These are phyloP conservation scores for Candida namnaoensis DNA, from an alignment of 805 yeast genomes.

Conservation along the genomic window DNA sequence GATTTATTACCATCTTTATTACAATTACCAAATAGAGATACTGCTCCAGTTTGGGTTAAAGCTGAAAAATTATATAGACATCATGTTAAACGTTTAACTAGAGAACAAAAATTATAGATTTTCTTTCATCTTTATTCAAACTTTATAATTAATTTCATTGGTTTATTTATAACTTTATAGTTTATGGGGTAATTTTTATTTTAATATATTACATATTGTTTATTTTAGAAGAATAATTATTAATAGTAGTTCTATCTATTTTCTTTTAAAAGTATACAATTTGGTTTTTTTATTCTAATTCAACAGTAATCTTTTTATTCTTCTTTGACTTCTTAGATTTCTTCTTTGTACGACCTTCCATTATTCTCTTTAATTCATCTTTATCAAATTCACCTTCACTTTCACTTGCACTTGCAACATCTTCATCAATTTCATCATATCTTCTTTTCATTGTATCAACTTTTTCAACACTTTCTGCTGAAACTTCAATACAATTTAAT, in stretches of 20 bases:
- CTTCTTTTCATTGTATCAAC: slow-evolving; percentile 59
- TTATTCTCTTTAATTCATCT: slow-evolving; percentile 50
- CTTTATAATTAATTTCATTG: too few relatives aligned
- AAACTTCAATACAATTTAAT: slow-evolving; percentile 73
- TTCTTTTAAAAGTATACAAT: too few relatives aligned
- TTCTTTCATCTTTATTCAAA: background rate
- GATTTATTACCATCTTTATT: slow-evolving; percentile 87
- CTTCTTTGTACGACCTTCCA: slow-evolving; percentile 34
- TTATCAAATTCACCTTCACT: slow-evolving; percentile 75
- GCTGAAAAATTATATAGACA: slow-evolving; percentile 79
- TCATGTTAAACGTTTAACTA: slow-evolving; percentile 68
- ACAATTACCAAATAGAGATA: slow-evolving; percentile 71
- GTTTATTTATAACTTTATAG: too few relatives aligned
- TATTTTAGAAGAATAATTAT: too few relatives aligned
- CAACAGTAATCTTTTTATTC: slow-evolving; percentile 41
- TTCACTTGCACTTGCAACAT: slow-evolving; percentile 46
- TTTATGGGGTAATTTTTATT: background rate
- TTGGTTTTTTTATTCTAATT: slow-evolving; percentile 50
- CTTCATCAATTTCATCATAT: slow-evolving; percentile 25
- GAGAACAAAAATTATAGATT: slow-evolving; percentile 33
- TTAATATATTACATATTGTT: background rate
- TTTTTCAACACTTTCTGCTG: slow-evolving; percentile 74
- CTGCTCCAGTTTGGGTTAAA: slow-evolving; percentile 86
- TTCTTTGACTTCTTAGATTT: slow-evolving; percentile 30
- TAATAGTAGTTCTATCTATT: too few relatives aligned